Base-by-base conservation (phyloP, 148 eudicot species). In the Cornus suecica region DNA sequence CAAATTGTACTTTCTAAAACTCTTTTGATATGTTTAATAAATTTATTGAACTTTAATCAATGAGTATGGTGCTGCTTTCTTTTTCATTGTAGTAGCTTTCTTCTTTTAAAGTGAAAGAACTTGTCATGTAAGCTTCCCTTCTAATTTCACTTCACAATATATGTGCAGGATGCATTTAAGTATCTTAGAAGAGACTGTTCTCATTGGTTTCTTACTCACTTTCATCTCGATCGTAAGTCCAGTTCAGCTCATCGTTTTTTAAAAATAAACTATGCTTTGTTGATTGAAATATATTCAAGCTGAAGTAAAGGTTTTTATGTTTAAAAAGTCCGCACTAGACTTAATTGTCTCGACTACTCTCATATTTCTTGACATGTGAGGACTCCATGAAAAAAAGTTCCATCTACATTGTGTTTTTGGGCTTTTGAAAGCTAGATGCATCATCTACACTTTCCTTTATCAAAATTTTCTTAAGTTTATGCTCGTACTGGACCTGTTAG, bases 161-260 rank as follows among this genome's bases (percentile, higher is more conserved):
- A 7, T 61, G 45, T 88, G 85, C 94, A 94, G 99, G 99, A 94
- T 83, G 97, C 97, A 70, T 94, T 94, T 74, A 87, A 82, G 68
- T 88, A 88, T 76, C 90, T 94, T 27, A 88, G 88, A 86, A 83
- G 94, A 79, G 97, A 94, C 72, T 92, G 96, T 77, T 87, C 88
- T 22, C 90, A 90, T 79, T 94, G 97, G 97, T 92, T 94, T 85
- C 90, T 94, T 67, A 88, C 92, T 76, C 99, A 94, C 88, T 94
- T 94, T 74, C 97, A 94, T 82, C 37, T 85, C 52, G 99, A 94
- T 70, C 99, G 99, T 92, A 88, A 89, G 97, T 88, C 74, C 75
- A 32, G 10, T 41, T 65, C 10, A 26, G 63, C 69, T 48, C 58
- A 4, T 68, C 66, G 51, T 29, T 76, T 10, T 69, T 52, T 66